A percentile compares a stretch with the other conserved stretches of the same genome.
phyloP scores from a whole-genome alignment of 352 stramenopile species.

The Phytophthora colocasiae region DNA sequence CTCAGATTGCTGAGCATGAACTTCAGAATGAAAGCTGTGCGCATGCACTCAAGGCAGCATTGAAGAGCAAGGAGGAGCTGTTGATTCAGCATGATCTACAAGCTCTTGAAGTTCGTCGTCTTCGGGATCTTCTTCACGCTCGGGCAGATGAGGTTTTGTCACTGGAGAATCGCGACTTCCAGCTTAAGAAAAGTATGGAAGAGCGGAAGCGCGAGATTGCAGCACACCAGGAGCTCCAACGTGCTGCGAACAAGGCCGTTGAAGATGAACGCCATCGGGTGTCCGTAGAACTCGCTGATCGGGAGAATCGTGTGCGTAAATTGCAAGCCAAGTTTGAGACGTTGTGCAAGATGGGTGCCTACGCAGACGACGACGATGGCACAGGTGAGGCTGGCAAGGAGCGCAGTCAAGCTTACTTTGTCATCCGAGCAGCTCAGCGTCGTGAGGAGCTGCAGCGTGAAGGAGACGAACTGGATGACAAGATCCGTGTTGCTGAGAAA shows the following conservation, averaged over 20 bases:
- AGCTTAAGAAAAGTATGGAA: constrained; percentile 94
- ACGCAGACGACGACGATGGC: constrained; percentile 66
- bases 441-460: constrained; percentile 96
- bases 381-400: constrained; percentile 66
- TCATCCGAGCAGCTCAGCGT: constrained; percentile 96
- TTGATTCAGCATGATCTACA: constrained; percentile 95
- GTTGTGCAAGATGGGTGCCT: constrained; percentile 80
- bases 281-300: constrained; percentile 90
- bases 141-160: constrained; percentile 93
- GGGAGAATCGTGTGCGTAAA: constrained; percentile 89
- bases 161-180: constrained; percentile 94
- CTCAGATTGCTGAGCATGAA: constrained; percentile 89
- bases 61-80: constrained; percentile 92
- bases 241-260: constrained; percentile 82
- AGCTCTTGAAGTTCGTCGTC: constrained; percentile 92
- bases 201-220: constrained; percentile 93
- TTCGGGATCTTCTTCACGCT: constrained; percentile 90
- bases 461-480: constrained; percentile 95
- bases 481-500: constrained; percentile 93
- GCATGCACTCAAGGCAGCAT: constrained; percentile 79
- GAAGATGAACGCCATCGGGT: constrained; percentile 96
- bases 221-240: constrained; percentile 91
- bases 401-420: constrained; percentile 94
- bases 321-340: constrained; percentile 96
- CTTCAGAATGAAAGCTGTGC: constrained; percentile 92